Evolutionary conservation across 169 alveolate genomes (phyloP), one percentile per base, ranked within the genome.

Genomic region (Plasmodium malariae): DNA sequence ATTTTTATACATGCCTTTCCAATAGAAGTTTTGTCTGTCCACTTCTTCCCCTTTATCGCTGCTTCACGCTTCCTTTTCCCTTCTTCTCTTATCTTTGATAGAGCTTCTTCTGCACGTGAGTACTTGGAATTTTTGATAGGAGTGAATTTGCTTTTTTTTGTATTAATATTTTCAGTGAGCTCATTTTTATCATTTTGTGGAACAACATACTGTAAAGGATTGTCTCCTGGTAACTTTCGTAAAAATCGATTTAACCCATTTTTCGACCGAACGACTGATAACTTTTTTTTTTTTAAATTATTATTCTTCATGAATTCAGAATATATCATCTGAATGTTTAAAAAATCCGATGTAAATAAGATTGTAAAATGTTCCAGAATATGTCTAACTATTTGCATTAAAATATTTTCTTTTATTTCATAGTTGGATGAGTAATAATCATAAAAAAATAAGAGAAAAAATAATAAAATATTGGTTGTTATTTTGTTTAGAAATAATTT

Each of bases 321-420:
- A 57, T 54, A 67, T 30, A 34, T 83, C 32, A 19, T n/a, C 34
- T 83, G 48, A 5, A 83, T 21, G 45, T 51, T 28, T 30, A 69
- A 2, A 43, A 83, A 72, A 49, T 67, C 91, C 0, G 51, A 19
- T 51, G 65, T 83, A 49, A 67, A 83, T 1, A 83, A 83, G 40
- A 65, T 83, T 9, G 62, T n/a, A 55, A 83, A 83, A 68, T 83
- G 91, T 30, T 83, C 91, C 54, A 67, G n/a, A 21, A 83, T 83
- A 26, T 83, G 91, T 49, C 91, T 67, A 19, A 62, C 57, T 21
- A 83, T 83, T 83, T 83, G 91, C 72, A 68, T 83, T 43, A 83
- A 48, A 17, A 83, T 83, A 34, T 83, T 83, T 83, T 83, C 91
- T 70, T 83, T 83, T 54, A 83, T 83, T 83, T 83, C 85, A 70